A percentile compares a stretch with the other conserved stretches of the same genome.
Evolutionary conservation across 2,329 filamentous ascomycete genomes (phyloP).

Genomic region (Mycogone perniciosa): DNA sequence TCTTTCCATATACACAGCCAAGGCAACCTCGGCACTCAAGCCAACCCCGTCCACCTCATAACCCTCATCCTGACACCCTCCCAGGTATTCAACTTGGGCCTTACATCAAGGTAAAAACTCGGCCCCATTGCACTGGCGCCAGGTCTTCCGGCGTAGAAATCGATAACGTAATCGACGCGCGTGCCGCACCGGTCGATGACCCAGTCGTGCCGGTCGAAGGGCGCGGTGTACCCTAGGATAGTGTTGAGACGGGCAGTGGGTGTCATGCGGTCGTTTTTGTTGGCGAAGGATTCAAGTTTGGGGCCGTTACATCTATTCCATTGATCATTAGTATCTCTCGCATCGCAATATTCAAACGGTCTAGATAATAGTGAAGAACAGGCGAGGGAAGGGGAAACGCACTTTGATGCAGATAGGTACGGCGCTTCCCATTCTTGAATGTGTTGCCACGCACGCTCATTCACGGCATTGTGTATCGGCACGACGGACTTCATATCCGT

Average conservation of each 20-base stretch:
- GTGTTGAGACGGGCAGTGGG: slow-evolving; percentile 80
- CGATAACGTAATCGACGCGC: slow-evolving; percentile 89
- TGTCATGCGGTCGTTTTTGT: slow-evolving; percentile 62
- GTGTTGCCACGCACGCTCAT: slow-evolving; percentile 91
- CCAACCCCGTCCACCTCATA: slow-evolving; percentile 43
- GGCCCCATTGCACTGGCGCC: slow-evolving; percentile 30
- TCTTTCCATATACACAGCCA: background rate
- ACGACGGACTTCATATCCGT: slow-evolving; percentile 87
- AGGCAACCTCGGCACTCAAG: slow-evolving; percentile 23
- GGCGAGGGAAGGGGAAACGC: slow-evolving; percentile 19
- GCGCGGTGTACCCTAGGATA: slow-evolving; percentile 77
- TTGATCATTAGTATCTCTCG: slow-evolving; percentile 10
- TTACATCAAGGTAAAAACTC: slow-evolving; percentile 62
- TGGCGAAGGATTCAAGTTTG: slow-evolving; percentile 75
- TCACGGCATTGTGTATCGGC: slow-evolving; percentile 97
- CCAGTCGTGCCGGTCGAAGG: slow-evolving; percentile 97
- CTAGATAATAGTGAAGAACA: background rate
- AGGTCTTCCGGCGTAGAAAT: slow-evolving; percentile 79
- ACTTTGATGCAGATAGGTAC: slow-evolving; percentile 52
- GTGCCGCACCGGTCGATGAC: slow-evolving; percentile 85
- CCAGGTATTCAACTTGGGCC: slow-evolving; percentile 62
- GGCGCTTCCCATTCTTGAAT: slow-evolving; percentile 84
- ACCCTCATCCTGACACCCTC: slow-evolving; percentile 63
- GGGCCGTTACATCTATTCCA: slow-evolving; percentile 60
- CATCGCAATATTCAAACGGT: background rate